phyloP scores from a whole-genome alignment of 2,329 filamentous ascomycete genomes.

The Diaporthe citrichinensis region DNA sequence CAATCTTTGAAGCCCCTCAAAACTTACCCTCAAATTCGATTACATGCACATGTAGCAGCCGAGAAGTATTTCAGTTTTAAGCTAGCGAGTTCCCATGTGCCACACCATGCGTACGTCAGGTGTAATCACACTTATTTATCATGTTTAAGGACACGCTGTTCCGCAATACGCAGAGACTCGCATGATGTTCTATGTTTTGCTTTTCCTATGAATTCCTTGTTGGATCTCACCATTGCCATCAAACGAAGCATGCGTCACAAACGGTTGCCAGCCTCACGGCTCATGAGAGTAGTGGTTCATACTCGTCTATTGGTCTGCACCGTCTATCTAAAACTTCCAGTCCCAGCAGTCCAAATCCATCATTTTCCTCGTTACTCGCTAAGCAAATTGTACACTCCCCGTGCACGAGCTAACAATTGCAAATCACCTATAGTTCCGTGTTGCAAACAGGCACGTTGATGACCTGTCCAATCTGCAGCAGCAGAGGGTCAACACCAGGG shows the following conservation, averaged over 20 bases:
- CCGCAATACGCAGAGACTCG: neutral
- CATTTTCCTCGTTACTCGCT: neutral
- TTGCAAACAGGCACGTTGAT: conserved; percentile 11
- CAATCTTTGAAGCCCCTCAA: too few relatives aligned
- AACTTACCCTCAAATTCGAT: too few relatives aligned
- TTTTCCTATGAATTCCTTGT: too few relatives aligned
- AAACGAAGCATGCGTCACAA: neutral
- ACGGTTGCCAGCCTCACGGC: neutral
- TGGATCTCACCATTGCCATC: neutral
- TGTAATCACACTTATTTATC: neutral
- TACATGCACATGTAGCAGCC: neutral
- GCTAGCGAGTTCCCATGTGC: fast-evolving
- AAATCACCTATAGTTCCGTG: neutral
- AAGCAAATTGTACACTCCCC: too few relatives aligned
- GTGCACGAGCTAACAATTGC: neutral
- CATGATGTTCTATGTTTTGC: too few relatives aligned
- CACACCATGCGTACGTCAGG: neutral
- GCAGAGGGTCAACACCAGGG: conserved; percentile 14
- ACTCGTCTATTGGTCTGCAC: neutral
- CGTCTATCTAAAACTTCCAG: too few relatives aligned
- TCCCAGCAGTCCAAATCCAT: neutral
- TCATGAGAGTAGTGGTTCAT: neutral
- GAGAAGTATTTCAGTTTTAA: neutral
- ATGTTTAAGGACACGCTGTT: neutral
- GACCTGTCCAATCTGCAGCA: conserved; percentile 10